Evolutionary conservation across 1,139 yeast species (phyloP), one percentile per base, ranked within the genome.

Genomic region (Lodderomyces orthopsilosis): DNA sequence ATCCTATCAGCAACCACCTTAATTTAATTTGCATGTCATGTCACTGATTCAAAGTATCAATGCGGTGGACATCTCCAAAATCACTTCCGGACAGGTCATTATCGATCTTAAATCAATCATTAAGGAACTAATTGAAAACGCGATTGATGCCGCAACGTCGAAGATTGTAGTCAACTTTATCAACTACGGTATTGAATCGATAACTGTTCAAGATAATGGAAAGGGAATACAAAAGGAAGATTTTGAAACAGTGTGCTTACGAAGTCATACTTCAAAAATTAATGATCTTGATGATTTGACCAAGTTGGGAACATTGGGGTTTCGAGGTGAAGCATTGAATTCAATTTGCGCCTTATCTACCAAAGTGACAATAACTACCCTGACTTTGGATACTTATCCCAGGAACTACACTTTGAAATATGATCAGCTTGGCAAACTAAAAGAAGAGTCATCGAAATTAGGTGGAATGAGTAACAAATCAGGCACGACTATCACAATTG

Each of bases 31-130:
- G 8, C 14, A 8, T 24, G 6, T 10, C 21, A 42, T 42, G 45
- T 21, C 39, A 5, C 23, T 41, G 17, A 68, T 75, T 36, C 55
- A 56, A 23, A 62, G 58, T 26, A 79, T 84, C 6, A 66, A 66
- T 28, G 46, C 44, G 3, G 52, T 56, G 5, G 87, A 85, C 52
- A 74, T 90, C 8, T 89, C 86, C 51, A 72, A 76, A 47, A 79
- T 93, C 45, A 89, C 97, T 0, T 88, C 97, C 0, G 97, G 97
- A 0, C 98, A 93, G 61, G 98, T 93, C 15, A 86, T 93, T 19
- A 78, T 83, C 6, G 96, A 88, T 54, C 64, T 93, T 32, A 70
- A 79, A 0, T 79, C 91, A 1, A 85, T 88, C 0, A 81, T 85
- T 27, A 93, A 93, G 58, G 98, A 93, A 60, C 66, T 91, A 9